phyloP scores from a whole-genome alignment of 2,329 filamentous ascomycete species.

The Apiospora aurea region DNA sequence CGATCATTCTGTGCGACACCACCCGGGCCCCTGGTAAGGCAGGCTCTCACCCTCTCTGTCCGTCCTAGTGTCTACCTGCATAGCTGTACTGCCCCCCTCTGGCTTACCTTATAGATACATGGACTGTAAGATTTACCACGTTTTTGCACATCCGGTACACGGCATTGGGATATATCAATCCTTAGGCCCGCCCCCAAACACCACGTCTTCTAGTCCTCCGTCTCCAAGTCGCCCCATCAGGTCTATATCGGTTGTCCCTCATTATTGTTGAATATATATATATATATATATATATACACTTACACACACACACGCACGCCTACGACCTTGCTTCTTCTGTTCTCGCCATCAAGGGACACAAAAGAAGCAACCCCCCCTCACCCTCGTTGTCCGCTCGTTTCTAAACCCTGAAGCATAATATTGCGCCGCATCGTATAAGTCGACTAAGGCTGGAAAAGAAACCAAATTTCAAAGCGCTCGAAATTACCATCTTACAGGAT shows the following conservation, averaged over 20 bases:
- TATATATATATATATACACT: background rate
- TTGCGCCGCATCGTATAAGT: constrained; percentile 25
- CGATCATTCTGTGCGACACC: constrained; percentile 23
- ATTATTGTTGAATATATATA: constrained; percentile 6
- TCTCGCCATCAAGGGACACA: constrained; percentile 1
- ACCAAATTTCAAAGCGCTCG: constrained; percentile 20
- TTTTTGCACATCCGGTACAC: constrained; percentile 22
- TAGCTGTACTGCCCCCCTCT: constrained; percentile 27
- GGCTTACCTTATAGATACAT: constrained; percentile 27
- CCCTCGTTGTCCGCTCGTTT: constrained; percentile 18
- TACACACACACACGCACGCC: constrained; percentile 10
- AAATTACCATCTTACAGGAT: constrained; percentile 4
- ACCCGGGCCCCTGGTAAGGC: constrained; percentile 26
- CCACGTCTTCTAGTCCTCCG: constrained; percentile 33
- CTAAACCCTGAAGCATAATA: background rate
- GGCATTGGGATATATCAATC: constrained; percentile 35
- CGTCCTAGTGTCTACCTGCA: background rate
- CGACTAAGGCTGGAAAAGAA: constrained; percentile 25
- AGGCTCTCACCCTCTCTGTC: background rate
- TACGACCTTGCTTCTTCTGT: constrained; percentile 22
- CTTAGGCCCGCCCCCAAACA: constrained; percentile 34
- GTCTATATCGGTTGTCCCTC: constrained; percentile 25
- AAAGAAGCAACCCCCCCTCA: background rate
- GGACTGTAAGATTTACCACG: constrained; percentile 14
- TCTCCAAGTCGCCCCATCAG: constrained; percentile 30